Percentiles rank a stretch among this genome's conserved stretches.
phyloP scores from a whole-genome alignment of 2,329 filamentous ascomycete genomes.

The Biscogniauxia marginata region DNA sequence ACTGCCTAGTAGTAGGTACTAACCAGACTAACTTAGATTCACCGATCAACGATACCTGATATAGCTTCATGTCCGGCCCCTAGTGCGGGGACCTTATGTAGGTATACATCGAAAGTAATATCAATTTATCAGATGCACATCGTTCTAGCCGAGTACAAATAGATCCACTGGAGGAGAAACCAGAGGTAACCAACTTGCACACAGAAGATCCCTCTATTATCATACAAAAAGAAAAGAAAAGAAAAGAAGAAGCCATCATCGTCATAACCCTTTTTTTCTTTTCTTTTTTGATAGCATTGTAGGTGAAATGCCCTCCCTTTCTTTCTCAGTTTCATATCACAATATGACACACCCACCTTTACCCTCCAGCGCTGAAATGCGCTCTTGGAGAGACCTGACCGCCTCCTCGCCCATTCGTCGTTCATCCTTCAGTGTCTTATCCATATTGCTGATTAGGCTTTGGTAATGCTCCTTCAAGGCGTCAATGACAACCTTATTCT shows the following conservation, averaged over 20 bases:
- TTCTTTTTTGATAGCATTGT: too few relatives aligned
- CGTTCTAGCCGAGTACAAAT: too few relatives aligned
- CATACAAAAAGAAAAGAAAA: background rate
- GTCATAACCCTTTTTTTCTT: background rate
- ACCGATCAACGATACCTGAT: too few relatives aligned
- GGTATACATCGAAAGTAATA: too few relatives aligned
- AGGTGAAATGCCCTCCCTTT: background rate
- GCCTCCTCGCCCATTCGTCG: conserved; percentile 28
- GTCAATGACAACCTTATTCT: conserved; percentile 24
- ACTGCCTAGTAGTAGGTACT: too few relatives aligned
- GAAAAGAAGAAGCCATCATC: background rate
- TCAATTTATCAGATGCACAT: too few relatives aligned
- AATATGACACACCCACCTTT: conserved; percentile 25
- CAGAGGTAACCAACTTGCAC: background rate
- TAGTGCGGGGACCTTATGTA: too few relatives aligned
- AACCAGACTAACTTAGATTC: too few relatives aligned
- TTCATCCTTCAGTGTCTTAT: conserved; percentile 28
- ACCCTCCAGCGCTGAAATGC: conserved; percentile 25
- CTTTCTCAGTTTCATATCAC: conserved; percentile 13
- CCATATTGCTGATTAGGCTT: conserved; percentile 21
- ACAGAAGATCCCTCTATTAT: too few relatives aligned
- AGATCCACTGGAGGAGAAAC: too few relatives aligned
- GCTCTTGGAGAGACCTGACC: conserved; percentile 22
- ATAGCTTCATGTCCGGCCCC: too few relatives aligned
- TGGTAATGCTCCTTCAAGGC: conserved; percentile 30